Evolutionary conservation across 208 protist species (phyloP).

Genomic region (Herpetomonas samuelpessoai): DNA sequence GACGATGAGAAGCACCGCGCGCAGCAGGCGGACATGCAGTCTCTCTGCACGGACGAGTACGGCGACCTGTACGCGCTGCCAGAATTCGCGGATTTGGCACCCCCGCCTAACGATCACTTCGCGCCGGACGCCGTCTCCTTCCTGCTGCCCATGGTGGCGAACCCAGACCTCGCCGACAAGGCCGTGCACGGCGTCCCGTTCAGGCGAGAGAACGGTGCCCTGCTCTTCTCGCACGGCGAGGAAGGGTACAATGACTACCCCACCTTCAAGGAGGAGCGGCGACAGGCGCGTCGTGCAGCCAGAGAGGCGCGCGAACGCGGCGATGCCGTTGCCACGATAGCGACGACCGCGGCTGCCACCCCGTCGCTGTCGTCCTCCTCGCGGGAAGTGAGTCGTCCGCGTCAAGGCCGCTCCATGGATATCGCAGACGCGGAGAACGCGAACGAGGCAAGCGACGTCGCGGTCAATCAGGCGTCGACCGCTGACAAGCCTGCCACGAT

Average conservation of each 20-base stretch:
- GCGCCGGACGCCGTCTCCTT: constrained; percentile 30
- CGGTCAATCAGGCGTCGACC: no score
- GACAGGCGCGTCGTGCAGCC: neutral
- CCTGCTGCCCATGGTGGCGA: constrained; percentile 31
- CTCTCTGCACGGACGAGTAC: constrained; percentile 12
- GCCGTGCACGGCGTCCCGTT: constrained; percentile 10
- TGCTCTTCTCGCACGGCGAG: constrained; percentile 12
- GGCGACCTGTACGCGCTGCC: neutral
- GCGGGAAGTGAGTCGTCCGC: no score
- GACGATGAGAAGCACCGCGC: constrained; percentile 20
- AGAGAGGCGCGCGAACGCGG: no score
- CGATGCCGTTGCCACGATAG: no score
- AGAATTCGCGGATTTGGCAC: neutral
- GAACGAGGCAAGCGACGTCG: no score
- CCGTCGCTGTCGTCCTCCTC: no score
- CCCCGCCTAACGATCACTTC: neutral
- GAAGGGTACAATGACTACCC: constrained; percentile 14
- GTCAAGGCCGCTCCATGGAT: no score
- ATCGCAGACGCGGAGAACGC: no score
- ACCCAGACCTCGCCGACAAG: constrained; percentile 51
- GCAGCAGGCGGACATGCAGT: constrained; percentile 7
- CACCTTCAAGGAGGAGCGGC: constrained; percentile 1
- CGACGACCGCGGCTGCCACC: no score
- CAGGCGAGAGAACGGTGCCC: constrained; percentile 3
- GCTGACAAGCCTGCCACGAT: no score